A percentile compares a stretch with the other conserved stretches of the same genome.
phyloP scores from a whole-genome alignment of 352 stramenopile species.

The Globisporangium acanthophoron region DNA sequence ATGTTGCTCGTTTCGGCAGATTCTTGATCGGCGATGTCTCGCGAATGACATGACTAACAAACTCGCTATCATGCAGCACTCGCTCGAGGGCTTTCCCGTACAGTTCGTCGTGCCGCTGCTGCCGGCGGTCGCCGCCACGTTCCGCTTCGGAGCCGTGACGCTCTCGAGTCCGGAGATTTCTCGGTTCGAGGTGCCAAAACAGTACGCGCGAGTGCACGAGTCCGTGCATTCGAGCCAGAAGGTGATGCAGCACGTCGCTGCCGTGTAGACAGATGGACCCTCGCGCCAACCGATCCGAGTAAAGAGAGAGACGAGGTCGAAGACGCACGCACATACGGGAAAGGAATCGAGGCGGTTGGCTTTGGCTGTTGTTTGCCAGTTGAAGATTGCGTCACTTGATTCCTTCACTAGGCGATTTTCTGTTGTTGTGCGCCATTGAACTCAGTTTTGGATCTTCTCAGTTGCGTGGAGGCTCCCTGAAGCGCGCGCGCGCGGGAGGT shows the following conservation, averaged over 20 bases:
- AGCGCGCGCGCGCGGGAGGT: no score
- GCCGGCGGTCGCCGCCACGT: slow-evolving; percentile 52
- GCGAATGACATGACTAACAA: not conserved
- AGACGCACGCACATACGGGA: no score
- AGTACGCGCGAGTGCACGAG: slow-evolving; percentile 29
- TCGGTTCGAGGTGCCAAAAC: slow-evolving; percentile 28
- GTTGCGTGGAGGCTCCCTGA: no score
- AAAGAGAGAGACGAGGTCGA: not conserved
- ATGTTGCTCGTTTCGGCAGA: not conserved
- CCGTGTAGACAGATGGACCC: slow-evolving; percentile 15
- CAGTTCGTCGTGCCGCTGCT: slow-evolving; percentile 69
- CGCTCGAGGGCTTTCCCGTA: slow-evolving; percentile 55
- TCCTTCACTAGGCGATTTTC: no score
- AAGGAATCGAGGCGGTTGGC: no score
- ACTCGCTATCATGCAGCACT: slow-evolving; percentile 14
- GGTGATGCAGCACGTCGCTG: slow-evolving; percentile 52
- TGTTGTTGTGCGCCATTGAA: no score
- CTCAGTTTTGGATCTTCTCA: no score
- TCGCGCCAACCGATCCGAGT: not conserved
- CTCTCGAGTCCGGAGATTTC: slow-evolving; percentile 24
- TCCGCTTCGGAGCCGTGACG: slow-evolving; percentile 48
- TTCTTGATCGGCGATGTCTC: no score
- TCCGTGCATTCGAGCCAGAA: slow-evolving; percentile 49
- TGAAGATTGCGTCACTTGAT: no score
- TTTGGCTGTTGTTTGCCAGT: no score